Conservation (phyloP, 176 grass and related monocot species). For the Oryza nivara region DNA sequence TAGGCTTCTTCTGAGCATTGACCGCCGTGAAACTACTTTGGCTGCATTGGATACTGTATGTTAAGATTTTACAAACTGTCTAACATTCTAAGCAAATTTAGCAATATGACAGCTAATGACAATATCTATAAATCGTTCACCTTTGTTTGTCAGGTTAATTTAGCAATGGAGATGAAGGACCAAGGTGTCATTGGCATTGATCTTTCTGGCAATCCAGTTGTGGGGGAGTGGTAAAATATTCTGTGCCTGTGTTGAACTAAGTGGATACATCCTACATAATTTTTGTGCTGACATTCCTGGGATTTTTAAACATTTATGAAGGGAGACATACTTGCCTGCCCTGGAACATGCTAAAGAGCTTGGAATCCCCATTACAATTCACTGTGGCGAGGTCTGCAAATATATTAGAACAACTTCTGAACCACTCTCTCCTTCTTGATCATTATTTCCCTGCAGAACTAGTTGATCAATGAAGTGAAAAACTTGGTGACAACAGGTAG, state of each 20-base stretch:
- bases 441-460: conserved; percentile 12
- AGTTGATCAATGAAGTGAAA: conserved; percentile 46
- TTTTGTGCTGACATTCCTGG: conserved; percentile 20
- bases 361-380: conserved; percentile 81
- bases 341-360: conserved; percentile 78
- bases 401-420: not conserved
- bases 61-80: conserved; percentile 14
- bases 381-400: conserved; percentile 82
- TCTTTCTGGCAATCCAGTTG: conserved; percentile 90
- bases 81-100: conserved; percentile 25
- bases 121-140: conserved; percentile 16
- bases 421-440: conserved; percentile 21
- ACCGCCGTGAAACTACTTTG: conserved; percentile 73
- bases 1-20: conserved; percentile 86
- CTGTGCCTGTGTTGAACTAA: conserved; percentile 21
- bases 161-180: conserved; percentile 91
- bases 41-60: conserved; percentile 90
- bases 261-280: conserved; percentile 2
- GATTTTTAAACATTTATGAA: conserved; percentile 38
- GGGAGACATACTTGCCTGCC: conserved; percentile 88
- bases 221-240: conserved; percentile 83
- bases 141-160: conserved; percentile 64
- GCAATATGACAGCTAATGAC: not conserved
- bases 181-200: conserved; percentile 87
- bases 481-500: conserved; percentile 71